Evolutionary conservation across 1,284 basidiomycete species (phyloP).

Genomic region (Filobasidium uniguttulatum): DNA sequence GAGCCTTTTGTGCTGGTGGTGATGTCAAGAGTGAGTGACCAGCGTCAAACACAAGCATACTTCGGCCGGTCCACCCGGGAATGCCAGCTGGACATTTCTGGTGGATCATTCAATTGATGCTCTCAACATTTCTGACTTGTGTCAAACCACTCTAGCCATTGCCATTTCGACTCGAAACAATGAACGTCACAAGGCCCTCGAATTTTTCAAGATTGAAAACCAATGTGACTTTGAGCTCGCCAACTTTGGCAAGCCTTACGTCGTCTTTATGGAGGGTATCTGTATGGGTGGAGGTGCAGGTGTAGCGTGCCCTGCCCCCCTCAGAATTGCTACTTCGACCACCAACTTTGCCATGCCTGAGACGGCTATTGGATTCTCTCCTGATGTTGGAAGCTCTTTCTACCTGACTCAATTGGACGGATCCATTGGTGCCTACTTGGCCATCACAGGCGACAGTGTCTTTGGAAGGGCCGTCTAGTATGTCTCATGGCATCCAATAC

Average conservation of each 20-base stretch:
- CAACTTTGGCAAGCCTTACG: conserved; percentile 67
- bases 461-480: conserved; percentile 70
- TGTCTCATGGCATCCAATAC: conserved; percentile 31
- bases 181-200: conserved; percentile 46
- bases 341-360: conserved; percentile 96
- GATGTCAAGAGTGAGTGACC: conserved; percentile 69
- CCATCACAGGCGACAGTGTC: conserved; percentile 65
- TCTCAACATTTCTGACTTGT: conserved; percentile 9
- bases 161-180: conserved; percentile 17
- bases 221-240: conserved; percentile 77
- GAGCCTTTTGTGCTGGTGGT: conserved; percentile 88
- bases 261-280: conserved; percentile 77
- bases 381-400: conserved; percentile 70
- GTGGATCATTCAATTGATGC: neutral
- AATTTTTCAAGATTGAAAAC: conserved; percentile 91
- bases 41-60: too few relatives aligned
- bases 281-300: conserved; percentile 97
- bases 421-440: conserved; percentile 80
- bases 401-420: conserved; percentile 86
- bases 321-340: conserved; percentile 87
- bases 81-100: neutral
- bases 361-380: conserved; percentile 59
- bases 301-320: conserved; percentile 70
- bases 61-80: neutral
- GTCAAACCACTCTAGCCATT: neutral